Evolutionary conservation across 495 filamentous ascomycete genomes (phyloP), one percentile per base, ranked within the genome.

Genomic region (Podospora australis): DNA sequence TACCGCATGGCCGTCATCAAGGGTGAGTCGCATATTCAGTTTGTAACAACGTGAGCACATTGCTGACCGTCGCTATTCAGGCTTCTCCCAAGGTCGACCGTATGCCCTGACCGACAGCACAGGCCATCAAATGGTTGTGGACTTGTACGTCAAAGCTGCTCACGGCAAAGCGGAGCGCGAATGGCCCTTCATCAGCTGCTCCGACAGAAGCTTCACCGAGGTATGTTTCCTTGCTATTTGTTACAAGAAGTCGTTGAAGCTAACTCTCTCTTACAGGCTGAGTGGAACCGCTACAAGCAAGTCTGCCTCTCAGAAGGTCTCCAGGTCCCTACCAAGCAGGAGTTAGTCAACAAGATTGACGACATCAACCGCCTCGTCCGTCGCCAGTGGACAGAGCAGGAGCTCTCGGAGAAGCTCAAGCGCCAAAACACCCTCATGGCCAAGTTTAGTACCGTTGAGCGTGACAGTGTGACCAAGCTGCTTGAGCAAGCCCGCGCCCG

Each of bases 1-100:
- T 98, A 98, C 67, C 81, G 89, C 44, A 81, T 98, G 72, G 83
- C 82, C 28, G 66, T 87, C 55, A 88, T 97, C 58, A 94, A 90
- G 70, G 81, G 89, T 87, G 74, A 38, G 72, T 50, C 14, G 13
- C 16, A 16, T 39, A 21, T 47, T 19, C 22, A 20, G 26, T 43
- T 25, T 26, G 4, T 8, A 4, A 9, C 10, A 9, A 28, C 11
- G 7, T 36, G 4, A 32, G 17, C 25, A 29, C 16, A 4, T 10
- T 17, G 13, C 53, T 53, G 16, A 58, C 28, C 11, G 6, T 14
- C 1, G n/a, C n/a, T n/a, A n/a, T 42, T 19, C 46, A 92, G 88
- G 81, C 13, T 87, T 97, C 63, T 78, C 70, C 10, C 73, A 79
- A 53, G 88, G 90, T 46, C 81, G 79, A 51, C 83, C 87, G 1